Evolutionary conservation across 768 basidiomycete species (phyloP), one percentile per base, ranked within the genome.

Genomic region (Suillus clintonianus): DNA sequence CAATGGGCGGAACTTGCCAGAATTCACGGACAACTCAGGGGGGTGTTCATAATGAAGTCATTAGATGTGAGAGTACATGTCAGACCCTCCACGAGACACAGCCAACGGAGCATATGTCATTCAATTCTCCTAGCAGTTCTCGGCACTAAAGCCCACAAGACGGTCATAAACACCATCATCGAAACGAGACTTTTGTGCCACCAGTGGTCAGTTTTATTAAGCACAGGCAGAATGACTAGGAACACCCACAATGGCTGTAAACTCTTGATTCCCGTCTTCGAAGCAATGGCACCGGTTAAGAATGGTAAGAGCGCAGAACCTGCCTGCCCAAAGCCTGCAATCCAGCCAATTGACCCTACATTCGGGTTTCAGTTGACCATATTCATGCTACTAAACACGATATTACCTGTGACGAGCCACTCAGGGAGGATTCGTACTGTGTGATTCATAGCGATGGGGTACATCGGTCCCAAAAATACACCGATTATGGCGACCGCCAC

Each of bases 401-500:
- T 13, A 39, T 54, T 24, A 59, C 69, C 77, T 34, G 77, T 77
- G 37, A 77, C 64, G 41, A 81, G 71, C 71, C 73, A 71, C 19
- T 65, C 71, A 53, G 79, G 78, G 19, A 80, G 70, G 37, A 79
- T 65, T 32, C 72, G 77, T 14, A 68, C 70, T 2, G 78, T 71
- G 47, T 81, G 76, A 22, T 73, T 74, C 59, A 78, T 71, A 17
- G 77, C 63, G 50, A 90, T 84, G 2, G 89, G 89, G 70, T 89
- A 92, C 78, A 92, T 85, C 3, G 90, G 90, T 0, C 90, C 91
- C n/a, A 93, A 78, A 27, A 91, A 74, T 10, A 91, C 55, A 19
- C 91, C 91, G 17, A 91, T 76, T 53, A 91, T 67, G 2, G 88
- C 82, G 27, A 91, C 81, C 0, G 87, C 85, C 4, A 91, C 79